Base-by-base conservation (phyloP, 176 grass and related monocot species). In the Thalia dealbata region DNA sequence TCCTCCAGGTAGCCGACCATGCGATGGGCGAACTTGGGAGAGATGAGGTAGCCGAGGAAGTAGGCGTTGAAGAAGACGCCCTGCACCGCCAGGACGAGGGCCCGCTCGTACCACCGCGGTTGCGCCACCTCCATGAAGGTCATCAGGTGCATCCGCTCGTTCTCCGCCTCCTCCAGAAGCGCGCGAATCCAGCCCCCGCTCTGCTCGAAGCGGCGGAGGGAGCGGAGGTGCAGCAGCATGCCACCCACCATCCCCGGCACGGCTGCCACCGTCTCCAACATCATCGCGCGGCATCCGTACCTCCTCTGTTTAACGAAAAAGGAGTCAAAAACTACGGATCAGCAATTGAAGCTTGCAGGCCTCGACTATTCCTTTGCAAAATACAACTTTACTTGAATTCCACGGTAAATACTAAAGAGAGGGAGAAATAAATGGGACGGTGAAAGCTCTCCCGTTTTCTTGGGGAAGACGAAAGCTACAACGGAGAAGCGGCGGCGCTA, bases 121-220 rank as follows among this genome's bases (percentile, higher is more conserved):
- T 58, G 8, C 26, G 71, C 25, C 51, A 73, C 71, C 52, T 73
- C 71, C 71, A 73, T 73, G 71, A 73, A 73, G 16, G 71, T 73
- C 71, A 73, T 73, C 69, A 71, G 69, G 46, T 71, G 69, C 69
- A 71, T 71, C n/a, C 69, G 43, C 69, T 71, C 69, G 46, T 73
- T 73, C 71, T 73, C 71, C 27, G 71, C 71, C 51, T 73, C 71
- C 51, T 73, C 50, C 50, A 73, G 51, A 11, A 73, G 51, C 27
- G 71, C 71, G 28, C 71, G 71, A 51, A 73, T 73, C 71, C 71
- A 73, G 1, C 71, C 71, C 26, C 71, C 71, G 26, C 71, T 73
- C 1, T 73, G 71, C 51, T 73, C 71, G 71, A 71, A 71, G 45
- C 24, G 72, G 52, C 72, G 72, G 19, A 74, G 72, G 12, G 72